phyloP scores from a whole-genome alignment of 371 early-diverging fungal genomes.

The Actinomortierella wolfii region DNA sequence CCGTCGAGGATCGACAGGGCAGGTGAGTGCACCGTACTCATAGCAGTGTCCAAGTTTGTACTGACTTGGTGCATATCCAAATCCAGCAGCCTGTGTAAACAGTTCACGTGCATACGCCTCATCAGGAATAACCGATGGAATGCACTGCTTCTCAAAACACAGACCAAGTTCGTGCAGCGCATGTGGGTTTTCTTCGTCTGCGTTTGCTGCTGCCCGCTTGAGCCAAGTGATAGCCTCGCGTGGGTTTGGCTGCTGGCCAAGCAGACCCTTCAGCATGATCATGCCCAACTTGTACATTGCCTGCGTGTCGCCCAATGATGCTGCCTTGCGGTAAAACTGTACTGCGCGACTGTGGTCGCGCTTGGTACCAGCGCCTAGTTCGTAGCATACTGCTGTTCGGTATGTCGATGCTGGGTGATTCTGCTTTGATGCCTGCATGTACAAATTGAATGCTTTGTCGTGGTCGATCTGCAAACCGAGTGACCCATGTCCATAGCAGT shows the following conservation, averaged over 20 bases:
- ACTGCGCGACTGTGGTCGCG: conserved; percentile 83
- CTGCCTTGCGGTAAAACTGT: conserved; percentile 93
- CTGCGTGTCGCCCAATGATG: conserved; percentile 88
- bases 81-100: conserved; percentile 89
- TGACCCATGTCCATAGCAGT: conserved; percentile 77
- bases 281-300: conserved; percentile 97
- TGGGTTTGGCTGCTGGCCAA: conserved; percentile 69
- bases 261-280: conserved; percentile 79
- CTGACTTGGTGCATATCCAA: conserved; percentile 93
- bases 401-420: conserved; percentile 93
- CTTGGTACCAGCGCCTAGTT: conserved; percentile 92
- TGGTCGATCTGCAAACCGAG: conserved; percentile 81
- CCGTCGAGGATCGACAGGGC: conserved; percentile 85
- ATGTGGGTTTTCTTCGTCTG: conserved; percentile 90
- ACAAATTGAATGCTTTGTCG: conserved; percentile 90
- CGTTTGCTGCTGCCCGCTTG: conserved; percentile 87
- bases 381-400: conserved; percentile 95
- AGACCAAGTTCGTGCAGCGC: conserved; percentile 92
- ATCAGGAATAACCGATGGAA: conserved; percentile 82
- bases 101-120: conserved; percentile 86
- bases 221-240: conserved; percentile 95
- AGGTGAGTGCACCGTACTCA: conserved; percentile 92
- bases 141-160: conserved; percentile 83
- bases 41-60: conserved; percentile 92
- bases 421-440: conserved; percentile 91